phyloP scores from a whole-genome alignment of 441 rosid species.

The Bruguiera hainesii region DNA sequence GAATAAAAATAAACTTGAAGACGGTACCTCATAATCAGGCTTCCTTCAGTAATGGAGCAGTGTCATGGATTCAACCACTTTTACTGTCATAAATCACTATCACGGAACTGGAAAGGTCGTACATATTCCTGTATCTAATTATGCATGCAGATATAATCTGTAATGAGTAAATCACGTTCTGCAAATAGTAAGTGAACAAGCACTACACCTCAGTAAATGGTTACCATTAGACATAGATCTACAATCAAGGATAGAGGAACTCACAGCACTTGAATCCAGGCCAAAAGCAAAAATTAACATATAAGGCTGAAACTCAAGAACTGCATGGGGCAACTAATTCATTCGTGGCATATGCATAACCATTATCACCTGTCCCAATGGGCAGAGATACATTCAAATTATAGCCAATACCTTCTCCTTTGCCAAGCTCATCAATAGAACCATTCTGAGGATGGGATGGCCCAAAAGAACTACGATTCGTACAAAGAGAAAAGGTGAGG shows the following conservation, averaged over 20 bases:
- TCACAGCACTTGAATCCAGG: constrained; percentile 89
- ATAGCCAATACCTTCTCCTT: constrained; percentile 67
- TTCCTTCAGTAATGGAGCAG: constrained; percentile 47
- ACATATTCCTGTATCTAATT: not conserved
- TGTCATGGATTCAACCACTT: constrained; percentile 56
- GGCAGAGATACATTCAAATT: constrained; percentile 81
- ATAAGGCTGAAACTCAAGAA: constrained; percentile 49
- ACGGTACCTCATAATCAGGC: constrained; percentile 24
- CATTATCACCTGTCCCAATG: constrained; percentile 72
- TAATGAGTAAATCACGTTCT: not conserved
- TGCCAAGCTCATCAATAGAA: constrained; percentile 65
- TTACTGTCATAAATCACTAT: constrained; percentile 24
- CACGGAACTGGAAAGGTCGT: not conserved
- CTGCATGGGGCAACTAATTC: constrained; percentile 60
- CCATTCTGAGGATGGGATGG: constrained; percentile 83
- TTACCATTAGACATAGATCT: not conserved
- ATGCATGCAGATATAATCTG: not conserved
- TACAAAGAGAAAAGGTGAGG: constrained; percentile 79
- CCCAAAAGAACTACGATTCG: constrained; percentile 95
- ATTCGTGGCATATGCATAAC: constrained; percentile 56
- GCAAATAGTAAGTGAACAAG: not conserved
- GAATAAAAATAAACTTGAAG: not conserved
- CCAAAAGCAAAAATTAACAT: constrained; percentile 70
- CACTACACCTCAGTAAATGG: not conserved
- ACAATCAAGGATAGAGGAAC: constrained; percentile 21